Evolutionary conservation across 1,284 basidiomycete genomes (phyloP).

Genomic region (Cystobasidiaceae sp.): DNA sequence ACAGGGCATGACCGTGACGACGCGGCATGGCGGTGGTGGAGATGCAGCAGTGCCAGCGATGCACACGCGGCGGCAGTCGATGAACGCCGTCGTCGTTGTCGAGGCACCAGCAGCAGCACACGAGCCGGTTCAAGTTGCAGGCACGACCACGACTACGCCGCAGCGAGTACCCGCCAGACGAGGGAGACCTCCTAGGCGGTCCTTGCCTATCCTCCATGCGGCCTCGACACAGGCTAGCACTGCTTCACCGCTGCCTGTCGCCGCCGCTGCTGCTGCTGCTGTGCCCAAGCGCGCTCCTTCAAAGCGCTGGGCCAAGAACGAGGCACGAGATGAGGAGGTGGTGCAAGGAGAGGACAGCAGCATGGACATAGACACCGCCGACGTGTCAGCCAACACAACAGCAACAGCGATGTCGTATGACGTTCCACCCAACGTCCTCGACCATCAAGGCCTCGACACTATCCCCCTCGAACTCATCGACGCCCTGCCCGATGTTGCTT

Average conservation of each 20-base stretch:
- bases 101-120: background rate
- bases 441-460: background rate
- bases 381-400: background rate
- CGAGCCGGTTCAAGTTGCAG: no score
- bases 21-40: no score
- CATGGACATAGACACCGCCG: background rate
- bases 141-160: no score
- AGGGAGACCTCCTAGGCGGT: no score
- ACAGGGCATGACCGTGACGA: no score
- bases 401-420: background rate
- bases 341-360: background rate
- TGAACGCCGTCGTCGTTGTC: background rate
- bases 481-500: conserved; percentile 8
- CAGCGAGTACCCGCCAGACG: no score
- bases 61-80: background rate
- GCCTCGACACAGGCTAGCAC: background rate
- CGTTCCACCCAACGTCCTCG: background rate
- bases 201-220: background rate
- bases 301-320: background rate
- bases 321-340: background rate
- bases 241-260: background rate
- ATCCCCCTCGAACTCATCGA: conserved; percentile 9
- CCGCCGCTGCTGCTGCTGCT: background rate
- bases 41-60: background rate
- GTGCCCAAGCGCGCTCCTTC: no score